Evolutionary conservation across 768 basidiomycete species (phyloP).

Genomic region (Zangia roseola): DNA sequence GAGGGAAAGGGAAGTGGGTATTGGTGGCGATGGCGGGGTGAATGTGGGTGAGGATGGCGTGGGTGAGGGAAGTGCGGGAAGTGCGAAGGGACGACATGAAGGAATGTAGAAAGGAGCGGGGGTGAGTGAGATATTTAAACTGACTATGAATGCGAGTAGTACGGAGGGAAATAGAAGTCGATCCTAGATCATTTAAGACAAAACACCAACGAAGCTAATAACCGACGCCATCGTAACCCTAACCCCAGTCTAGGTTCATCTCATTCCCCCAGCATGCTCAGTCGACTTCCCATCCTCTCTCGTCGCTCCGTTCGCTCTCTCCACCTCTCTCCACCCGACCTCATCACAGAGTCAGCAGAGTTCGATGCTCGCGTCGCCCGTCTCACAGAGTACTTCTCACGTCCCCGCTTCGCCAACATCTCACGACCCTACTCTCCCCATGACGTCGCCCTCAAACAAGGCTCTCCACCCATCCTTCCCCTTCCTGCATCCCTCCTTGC

Average conservation of each 20-base stretch:
- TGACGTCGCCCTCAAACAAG: slow-evolving; percentile 86
- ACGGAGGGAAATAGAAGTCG: slow-evolving; percentile 21
- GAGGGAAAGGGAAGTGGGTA: slow-evolving; percentile 19
- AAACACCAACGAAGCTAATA: too few relatives aligned
- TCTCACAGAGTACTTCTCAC: slow-evolving; percentile 70
- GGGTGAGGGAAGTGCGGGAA: slow-evolving; percentile 46
- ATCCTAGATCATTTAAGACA: not conserved
- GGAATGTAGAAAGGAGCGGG: not conserved
- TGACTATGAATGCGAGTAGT: slow-evolving; percentile 17
- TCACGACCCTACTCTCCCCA: slow-evolving; percentile 80
- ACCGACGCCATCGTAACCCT: slow-evolving; percentile 26
- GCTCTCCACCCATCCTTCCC: slow-evolving; percentile 75
- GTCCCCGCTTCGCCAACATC: slow-evolving; percentile 69
- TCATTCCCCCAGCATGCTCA: slow-evolving; percentile 29
- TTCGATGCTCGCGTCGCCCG: slow-evolving; percentile 63
- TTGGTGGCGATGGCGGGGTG: slow-evolving; percentile 43
- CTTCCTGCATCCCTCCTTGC: slow-evolving; percentile 77
- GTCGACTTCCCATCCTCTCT: slow-evolving; percentile 13
- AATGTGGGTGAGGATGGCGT: slow-evolving; percentile 50
- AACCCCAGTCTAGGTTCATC: slow-evolving; percentile 37
- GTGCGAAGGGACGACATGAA: slow-evolving; percentile 31
- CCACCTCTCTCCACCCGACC: slow-evolving; percentile 57
- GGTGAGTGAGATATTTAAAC: slow-evolving; percentile 14
- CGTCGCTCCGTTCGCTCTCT: slow-evolving; percentile 34
- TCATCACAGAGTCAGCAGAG: slow-evolving; percentile 52